These are phyloP conservation scores for Didymella pomorum DNA, from an alignment of 2,329 filamentous ascomycete genomes.

Conservation along the genomic window DNA sequence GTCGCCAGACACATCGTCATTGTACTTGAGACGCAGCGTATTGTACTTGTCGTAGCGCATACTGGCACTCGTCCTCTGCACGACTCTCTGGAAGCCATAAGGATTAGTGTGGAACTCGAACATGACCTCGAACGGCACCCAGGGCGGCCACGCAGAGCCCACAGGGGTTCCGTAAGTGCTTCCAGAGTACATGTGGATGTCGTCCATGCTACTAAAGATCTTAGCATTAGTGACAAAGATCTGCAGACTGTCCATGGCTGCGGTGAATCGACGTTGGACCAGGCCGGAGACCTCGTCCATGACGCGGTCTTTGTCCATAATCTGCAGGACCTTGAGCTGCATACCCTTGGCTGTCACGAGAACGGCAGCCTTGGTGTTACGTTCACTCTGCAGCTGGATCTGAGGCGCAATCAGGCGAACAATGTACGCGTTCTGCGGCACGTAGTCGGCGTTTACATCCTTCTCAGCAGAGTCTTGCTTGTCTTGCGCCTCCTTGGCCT, in stretches of 20 bases:
- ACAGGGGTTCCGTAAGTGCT: conserved; percentile 88
- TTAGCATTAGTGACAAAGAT: conserved; percentile 97
- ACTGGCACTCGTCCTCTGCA: conserved; percentile 94
- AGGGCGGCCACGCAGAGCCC: conserved; percentile 93
- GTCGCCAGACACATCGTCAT: conserved; percentile 83
- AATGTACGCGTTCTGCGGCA: conserved; percentile 91
- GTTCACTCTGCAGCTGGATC: conserved; percentile 97
- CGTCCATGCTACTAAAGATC: conserved; percentile 79
- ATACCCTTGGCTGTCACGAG: conserved; percentile 97
- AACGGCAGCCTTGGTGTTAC: conserved; percentile 95
- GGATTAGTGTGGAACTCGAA: conserved; percentile 94
- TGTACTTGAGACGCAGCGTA: conserved; percentile 93
- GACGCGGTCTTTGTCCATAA: conserved; percentile 95
- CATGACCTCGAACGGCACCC: conserved; percentile 98
- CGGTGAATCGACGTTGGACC: conserved; percentile 90
- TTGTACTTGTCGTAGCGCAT: conserved; percentile 99
- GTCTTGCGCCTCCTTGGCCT: conserved; percentile 24
- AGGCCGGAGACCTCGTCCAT: conserved; percentile 93
- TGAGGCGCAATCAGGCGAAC: conserved; percentile 95
- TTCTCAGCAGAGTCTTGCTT: conserved; percentile 36
- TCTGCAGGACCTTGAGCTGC: conserved; percentile 96
- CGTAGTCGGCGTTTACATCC: conserved; percentile 86
- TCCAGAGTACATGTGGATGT: conserved; percentile 91
- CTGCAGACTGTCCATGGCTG: conserved; percentile 97
- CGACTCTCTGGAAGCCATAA: conserved; percentile 96